Percentiles rank a stretch among this genome's conserved stretches.
phyloP scores from a whole-genome alignment of 2,329 filamentous ascomycete species.

The Scedosporium minutisporum region DNA sequence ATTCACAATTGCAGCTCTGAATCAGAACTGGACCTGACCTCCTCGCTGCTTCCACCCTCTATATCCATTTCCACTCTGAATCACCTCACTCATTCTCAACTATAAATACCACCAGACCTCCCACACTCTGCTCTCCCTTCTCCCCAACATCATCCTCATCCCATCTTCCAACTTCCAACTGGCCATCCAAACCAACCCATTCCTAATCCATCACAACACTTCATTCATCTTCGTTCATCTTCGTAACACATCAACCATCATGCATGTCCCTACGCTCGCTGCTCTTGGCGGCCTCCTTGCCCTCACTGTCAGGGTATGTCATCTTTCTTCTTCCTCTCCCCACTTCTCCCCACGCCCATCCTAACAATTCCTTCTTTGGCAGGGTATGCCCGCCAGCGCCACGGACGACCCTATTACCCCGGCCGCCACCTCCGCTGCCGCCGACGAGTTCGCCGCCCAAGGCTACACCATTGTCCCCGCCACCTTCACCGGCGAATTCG shows the following conservation, averaged over 20 bases:
- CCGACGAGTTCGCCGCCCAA: not conserved
- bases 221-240: not conserved
- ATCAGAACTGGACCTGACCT: no score
- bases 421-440: not conserved
- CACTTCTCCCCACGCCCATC: not conserved
- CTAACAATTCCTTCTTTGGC: no score
- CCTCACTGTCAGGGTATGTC: not conserved
- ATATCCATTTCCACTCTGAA: no score
- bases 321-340: not conserved
- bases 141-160: no score
- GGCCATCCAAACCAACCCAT: not conserved
- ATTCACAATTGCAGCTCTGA: no score
- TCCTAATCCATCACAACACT: not conserved
- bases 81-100: no score
- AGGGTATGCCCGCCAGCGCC: not conserved
- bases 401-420: not conserved
- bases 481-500: not conserved
- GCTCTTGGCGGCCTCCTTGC: not conserved
- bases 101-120: no score
- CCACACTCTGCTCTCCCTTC: no score
- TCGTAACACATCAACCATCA: not conserved
- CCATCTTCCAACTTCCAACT: no score
- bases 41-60: no score
- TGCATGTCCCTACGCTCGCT: not conserved
- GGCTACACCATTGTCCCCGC: not conserved